A percentile compares a stretch with the other conserved stretches of the same genome.
Conservation (phyloP, 345 rosid genomes). For the Physaria fendleri region DNA sequence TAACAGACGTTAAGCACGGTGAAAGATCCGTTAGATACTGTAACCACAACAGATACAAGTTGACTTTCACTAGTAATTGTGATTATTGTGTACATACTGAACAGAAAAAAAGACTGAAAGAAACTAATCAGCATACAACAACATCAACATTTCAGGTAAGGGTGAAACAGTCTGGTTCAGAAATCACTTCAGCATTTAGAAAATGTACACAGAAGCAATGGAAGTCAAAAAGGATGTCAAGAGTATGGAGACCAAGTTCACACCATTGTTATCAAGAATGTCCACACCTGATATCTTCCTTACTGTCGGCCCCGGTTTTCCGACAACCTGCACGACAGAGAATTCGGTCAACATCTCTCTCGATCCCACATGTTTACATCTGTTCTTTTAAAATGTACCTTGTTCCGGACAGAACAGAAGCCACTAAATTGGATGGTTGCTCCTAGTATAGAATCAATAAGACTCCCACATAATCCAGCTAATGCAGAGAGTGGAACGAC, state of each 20-base stretch:
- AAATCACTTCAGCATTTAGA: constrained; percentile 36
- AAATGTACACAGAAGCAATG: constrained; percentile 46
- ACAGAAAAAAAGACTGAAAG: not conserved
- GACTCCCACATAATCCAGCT: constrained; percentile 81
- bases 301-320: constrained; percentile 89
- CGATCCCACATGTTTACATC: not conserved
- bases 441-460: constrained; percentile 82
- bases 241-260: constrained; percentile 70
- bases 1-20: not conserved
- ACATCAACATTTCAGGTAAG: not conserved
- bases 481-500: constrained; percentile 64
- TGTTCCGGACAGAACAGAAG: constrained; percentile 82
- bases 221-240: constrained; percentile 65
- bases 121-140: constrained; percentile 10
- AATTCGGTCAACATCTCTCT: not conserved
- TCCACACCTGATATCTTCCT: constrained; percentile 75
- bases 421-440: constrained; percentile 96
- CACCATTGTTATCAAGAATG: constrained; percentile 87
- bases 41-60: not conserved
- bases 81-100: not conserved
- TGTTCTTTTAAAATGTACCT: constrained; percentile 39
- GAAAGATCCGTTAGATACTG: not conserved
- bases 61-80: not conserved
- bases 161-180: not conserved
- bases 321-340: constrained; percentile 58